Conservation (phyloP, 2,329 filamentous ascomycete species). For the Sarocladium kiliense region DNA sequence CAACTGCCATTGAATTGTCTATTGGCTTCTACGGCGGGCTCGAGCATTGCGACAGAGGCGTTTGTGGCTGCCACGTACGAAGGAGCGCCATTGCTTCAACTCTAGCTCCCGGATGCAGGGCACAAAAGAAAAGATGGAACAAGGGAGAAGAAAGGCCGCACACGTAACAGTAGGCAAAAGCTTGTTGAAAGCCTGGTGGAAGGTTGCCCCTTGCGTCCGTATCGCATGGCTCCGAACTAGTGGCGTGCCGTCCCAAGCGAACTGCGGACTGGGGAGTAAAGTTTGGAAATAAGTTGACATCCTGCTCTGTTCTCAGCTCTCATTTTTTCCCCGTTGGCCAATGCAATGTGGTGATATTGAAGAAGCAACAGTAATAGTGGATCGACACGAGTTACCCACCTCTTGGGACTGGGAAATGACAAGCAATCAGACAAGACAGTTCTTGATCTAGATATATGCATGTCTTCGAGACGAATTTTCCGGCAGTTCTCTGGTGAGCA, state of each 20-base stretch:
- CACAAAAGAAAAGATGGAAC: background rate
- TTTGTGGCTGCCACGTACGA: background rate
- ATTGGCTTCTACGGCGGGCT: background rate
- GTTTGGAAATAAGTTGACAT: background rate
- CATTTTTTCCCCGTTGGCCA: background rate
- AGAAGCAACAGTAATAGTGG: background rate
- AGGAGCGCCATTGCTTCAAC: background rate
- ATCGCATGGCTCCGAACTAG: conserved; percentile 1
- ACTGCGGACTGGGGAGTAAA: background rate
- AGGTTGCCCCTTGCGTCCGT: background rate
- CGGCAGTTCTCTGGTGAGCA: background rate
- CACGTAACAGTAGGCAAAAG: background rate
- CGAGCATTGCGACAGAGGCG: background rate
- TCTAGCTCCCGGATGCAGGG: background rate
- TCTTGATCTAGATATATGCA: background rate
- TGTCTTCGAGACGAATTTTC: background rate
- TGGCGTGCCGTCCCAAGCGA: conserved; percentile 1
- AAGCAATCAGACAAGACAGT: background rate
- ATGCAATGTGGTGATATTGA: background rate
- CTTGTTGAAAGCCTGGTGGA: background rate
- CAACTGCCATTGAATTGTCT: background rate
- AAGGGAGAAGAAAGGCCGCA: background rate
- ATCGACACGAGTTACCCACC: background rate
- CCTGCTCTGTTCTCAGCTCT: background rate
- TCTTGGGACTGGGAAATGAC: background rate